These are phyloP conservation scores for Fusarium subglutinans DNA, from an alignment of 2,329 filamentous ascomycete genomes.

Conservation along the genomic window DNA sequence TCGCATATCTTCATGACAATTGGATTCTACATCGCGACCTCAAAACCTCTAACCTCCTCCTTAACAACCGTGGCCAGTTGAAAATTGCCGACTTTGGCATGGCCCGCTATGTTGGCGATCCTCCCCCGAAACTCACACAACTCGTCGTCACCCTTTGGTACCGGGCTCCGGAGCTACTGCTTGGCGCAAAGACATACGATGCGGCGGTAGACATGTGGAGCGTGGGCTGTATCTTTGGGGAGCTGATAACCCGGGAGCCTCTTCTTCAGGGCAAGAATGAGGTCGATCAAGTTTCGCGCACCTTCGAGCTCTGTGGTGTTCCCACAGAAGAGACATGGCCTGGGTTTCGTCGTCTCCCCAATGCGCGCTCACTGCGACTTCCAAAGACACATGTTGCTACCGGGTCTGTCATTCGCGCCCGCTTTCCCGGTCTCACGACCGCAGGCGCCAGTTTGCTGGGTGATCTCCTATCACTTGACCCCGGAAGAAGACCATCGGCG, in stretches of 20 bases:
- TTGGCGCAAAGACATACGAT: slow-evolving; percentile 81
- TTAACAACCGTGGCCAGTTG: slow-evolving; percentile 93
- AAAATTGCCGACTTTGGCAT: slow-evolving; percentile 99
- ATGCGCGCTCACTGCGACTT: slow-evolving; percentile 81
- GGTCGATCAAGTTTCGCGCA: slow-evolving; percentile 86
- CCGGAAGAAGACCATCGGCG: slow-evolving; percentile 74
- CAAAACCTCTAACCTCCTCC: slow-evolving; percentile 91
- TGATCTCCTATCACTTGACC: slow-evolving; percentile 78
- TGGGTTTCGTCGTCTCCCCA: slow-evolving; percentile 84
- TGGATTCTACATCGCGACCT: slow-evolving; percentile 95
- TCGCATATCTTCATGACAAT: slow-evolving; percentile 85
- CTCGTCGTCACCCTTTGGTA: slow-evolving; percentile 99
- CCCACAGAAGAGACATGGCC: slow-evolving; percentile 88
- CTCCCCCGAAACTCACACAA: slow-evolving; percentile 81
- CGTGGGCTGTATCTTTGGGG: slow-evolving; percentile 93
- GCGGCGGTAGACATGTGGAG: slow-evolving; percentile 92
- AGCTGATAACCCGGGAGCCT: slow-evolving; percentile 84
- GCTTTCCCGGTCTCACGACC: slow-evolving; percentile 82
- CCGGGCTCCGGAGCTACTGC: slow-evolving; percentile 86
- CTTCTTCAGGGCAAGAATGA: slow-evolving; percentile 91
- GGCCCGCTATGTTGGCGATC: slow-evolving; percentile 87
- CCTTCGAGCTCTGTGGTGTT: slow-evolving; percentile 89
- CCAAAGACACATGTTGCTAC: slow-evolving; percentile 57
- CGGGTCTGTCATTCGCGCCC: slow-evolving; percentile 71
- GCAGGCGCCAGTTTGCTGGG: slow-evolving; percentile 77